Evolutionary conservation across 2,329 filamentous ascomycete genomes (phyloP).

Genomic region (Zymoseptoria ardabiliae): DNA sequence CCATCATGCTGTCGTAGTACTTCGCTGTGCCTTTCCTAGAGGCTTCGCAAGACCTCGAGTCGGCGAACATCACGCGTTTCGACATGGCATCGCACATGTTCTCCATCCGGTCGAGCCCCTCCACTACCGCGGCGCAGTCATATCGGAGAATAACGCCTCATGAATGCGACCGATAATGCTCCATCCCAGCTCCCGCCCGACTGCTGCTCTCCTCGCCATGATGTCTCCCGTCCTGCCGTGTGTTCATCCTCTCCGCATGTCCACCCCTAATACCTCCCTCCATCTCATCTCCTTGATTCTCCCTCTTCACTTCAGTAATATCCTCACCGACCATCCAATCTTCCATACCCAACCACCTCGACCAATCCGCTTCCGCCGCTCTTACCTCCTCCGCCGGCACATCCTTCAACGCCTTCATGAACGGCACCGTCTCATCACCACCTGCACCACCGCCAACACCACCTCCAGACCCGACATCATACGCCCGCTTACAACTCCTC

Average conservation of each 20-base stretch:
- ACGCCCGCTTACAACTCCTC: conserved; percentile 80
- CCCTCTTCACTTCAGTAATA: neutral
- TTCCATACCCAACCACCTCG: conserved; percentile 92
- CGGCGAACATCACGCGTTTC: too few relatives aligned
- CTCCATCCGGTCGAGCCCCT: too few relatives aligned
- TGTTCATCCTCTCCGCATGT: neutral
- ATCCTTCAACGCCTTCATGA: conserved; percentile 68
- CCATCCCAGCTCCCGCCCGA: neutral
- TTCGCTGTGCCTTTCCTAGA: too few relatives aligned
- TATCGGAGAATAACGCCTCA: neutral
- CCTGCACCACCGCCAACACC: conserved; percentile 44
- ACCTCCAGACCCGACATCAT: conserved; percentile 57
- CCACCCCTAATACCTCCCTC: neutral
- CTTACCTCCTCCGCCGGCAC: conserved; percentile 73
- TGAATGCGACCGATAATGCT: neutral
- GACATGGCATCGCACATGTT: too few relatives aligned
- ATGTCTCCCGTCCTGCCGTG: neutral
- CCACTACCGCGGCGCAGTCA: too few relatives aligned
- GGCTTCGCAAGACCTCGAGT: too few relatives aligned
- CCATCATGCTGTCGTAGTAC: too few relatives aligned
- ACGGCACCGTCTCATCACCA: conserved; percentile 76
- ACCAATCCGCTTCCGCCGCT: conserved; percentile 77
- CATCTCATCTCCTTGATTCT: neutral
- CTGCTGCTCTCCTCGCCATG: neutral
- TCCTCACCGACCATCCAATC: conserved; percentile 86